Conservation (phyloP, 1,284 basidiomycete species). For the Crepidotus sp. region DNA sequence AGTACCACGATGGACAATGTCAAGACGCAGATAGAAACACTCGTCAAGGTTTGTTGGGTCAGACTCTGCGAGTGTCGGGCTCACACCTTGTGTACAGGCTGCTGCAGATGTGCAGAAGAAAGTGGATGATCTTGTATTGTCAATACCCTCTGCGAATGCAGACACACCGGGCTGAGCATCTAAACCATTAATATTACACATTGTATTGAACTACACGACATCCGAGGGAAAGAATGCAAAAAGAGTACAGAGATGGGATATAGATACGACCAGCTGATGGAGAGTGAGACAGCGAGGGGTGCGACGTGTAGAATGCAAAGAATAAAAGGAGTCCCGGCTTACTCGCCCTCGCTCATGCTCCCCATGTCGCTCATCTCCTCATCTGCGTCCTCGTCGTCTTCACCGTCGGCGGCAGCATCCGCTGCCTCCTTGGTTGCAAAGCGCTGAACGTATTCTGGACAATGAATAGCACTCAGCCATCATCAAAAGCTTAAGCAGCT, state of each 20-base stretch:
- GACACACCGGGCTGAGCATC: constrained; percentile 20
- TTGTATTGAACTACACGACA: constrained; percentile 20
- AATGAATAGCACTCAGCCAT: background rate
- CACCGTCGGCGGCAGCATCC: constrained; percentile 54
- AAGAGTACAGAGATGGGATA: constrained; percentile 16
- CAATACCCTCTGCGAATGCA: constrained; percentile 26
- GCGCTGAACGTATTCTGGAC: constrained; percentile 74
- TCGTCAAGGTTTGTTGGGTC: constrained; percentile 50
- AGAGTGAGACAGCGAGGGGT: constrained; percentile 1
- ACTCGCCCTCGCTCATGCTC: constrained; percentile 65
- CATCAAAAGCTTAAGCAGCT: background rate
- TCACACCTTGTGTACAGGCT: constrained; percentile 32
- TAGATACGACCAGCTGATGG: constrained; percentile 9
- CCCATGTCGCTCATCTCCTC: constrained; percentile 91
- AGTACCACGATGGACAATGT: constrained; percentile 60
- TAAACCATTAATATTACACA: constrained; percentile 19
- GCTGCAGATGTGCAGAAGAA: constrained; percentile 66
- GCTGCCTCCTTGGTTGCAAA: constrained; percentile 77
- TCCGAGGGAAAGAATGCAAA: constrained; percentile 16
- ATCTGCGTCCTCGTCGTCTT: constrained; percentile 67
- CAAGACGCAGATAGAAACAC: constrained; percentile 60
- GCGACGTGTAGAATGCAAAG: constrained; percentile 11
- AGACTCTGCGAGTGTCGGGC: constrained; percentile 5
- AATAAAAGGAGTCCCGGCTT: constrained; percentile 1
- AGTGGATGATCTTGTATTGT: constrained; percentile 56